These are phyloP conservation scores for Phytophthora sp. DNA, from an alignment of 352 stramenopile species.

Conservation along the genomic window DNA sequence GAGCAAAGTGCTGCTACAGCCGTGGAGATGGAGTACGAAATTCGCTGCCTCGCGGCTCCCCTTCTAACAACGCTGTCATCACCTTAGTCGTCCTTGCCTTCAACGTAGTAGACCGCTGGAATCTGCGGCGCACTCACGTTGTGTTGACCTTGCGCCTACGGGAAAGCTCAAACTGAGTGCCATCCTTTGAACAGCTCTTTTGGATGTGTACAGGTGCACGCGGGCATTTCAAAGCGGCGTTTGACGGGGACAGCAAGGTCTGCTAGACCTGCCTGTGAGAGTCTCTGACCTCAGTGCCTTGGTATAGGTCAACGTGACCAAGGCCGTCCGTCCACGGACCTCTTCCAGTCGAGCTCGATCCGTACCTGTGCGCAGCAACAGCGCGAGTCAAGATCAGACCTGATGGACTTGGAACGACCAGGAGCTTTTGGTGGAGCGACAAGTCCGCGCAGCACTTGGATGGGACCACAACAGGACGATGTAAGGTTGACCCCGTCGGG, in stretches of 20 bases:
- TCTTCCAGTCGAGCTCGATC: background rate
- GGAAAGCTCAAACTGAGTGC: background rate
- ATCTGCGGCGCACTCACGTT: constrained; percentile 5
- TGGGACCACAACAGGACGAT: constrained; percentile 13
- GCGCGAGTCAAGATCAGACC: background rate
- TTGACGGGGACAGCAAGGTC: background rate
- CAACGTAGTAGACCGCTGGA: background rate
- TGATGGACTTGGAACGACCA: constrained; percentile 5
- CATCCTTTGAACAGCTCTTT: constrained; percentile 15
- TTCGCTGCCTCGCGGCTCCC: too few species aligned
- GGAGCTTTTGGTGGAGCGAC: background rate
- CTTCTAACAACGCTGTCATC: background rate
- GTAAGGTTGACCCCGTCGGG: background rate
- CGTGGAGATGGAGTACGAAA: too few species aligned
- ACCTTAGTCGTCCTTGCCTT: background rate
- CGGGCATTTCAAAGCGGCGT: background rate
- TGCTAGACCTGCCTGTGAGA: too few species aligned
- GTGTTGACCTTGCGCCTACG: background rate
- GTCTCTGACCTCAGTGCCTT: too few species aligned
- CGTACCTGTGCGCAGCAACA: constrained; percentile 2
- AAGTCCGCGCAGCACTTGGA: constrained; percentile 7
- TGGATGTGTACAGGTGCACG: constrained; percentile 12
- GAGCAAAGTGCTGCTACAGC: too few species aligned
- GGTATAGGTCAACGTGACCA: constrained; percentile 10
- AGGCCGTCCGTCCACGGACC: background rate